Conservation (phyloP, 164 flowering plant species). For the Macadamia tetraphylla region DNA sequence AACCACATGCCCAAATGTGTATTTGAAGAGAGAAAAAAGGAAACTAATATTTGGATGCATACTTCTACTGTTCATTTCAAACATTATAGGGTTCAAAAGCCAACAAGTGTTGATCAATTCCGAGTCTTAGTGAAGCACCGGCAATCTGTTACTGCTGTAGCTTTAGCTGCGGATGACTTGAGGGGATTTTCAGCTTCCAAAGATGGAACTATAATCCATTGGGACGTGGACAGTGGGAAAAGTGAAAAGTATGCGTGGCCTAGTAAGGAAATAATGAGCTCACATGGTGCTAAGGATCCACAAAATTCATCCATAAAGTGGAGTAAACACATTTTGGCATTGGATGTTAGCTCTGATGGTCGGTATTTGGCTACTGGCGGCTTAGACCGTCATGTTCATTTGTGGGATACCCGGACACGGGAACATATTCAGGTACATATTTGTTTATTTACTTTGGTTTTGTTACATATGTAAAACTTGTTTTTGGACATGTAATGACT, state of each 20-base stretch:
- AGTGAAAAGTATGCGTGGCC: constrained; percentile 79
- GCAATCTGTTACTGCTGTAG: constrained; percentile 79
- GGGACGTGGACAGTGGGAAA: constrained; percentile 87
- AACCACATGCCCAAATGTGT: neutral
- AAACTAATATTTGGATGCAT: neutral
- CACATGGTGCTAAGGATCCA: constrained; percentile 68
- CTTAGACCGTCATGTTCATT: constrained; percentile 88
- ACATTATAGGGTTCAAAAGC: constrained; percentile 55
- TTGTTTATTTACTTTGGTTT: neutral
- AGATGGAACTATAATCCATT: constrained; percentile 78
- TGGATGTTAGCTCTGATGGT: constrained; percentile 89
- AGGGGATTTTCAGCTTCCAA: constrained; percentile 92
- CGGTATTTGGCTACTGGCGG: constrained; percentile 94
- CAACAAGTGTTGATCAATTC: constrained; percentile 47
- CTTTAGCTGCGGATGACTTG: constrained; percentile 69
- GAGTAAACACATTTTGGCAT: constrained; percentile 59
- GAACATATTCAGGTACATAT: constrained; percentile 72
- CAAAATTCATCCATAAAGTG: constrained; percentile 61
- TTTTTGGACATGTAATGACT: no score
- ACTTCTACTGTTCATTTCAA: constrained; percentile 5
- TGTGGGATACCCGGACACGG: constrained; percentile 88
- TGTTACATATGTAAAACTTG: neutral
- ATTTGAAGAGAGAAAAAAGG: neutral
- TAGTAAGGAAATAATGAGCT: constrained; percentile 45
- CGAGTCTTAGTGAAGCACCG: constrained; percentile 58